Evolutionary conservation across 768 basidiomycete genomes (phyloP), one percentile per base, ranked within the genome.

Genomic region (Xerocomellus dryophilus): DNA sequence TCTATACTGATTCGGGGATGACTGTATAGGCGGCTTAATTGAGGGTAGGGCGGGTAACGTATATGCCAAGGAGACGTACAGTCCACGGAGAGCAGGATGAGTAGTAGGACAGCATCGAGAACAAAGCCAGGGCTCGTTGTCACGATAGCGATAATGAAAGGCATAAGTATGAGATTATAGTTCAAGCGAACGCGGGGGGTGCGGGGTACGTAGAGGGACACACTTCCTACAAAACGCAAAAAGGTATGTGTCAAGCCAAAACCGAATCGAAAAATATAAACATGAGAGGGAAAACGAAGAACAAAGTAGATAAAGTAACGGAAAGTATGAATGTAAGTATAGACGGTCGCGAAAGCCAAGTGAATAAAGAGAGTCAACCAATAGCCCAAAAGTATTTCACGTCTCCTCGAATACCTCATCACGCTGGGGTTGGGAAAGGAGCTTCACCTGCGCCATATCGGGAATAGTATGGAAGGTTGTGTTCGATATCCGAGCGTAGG

Each of bases 301-400:
- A 64, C 69, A 60, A 72, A 63, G 66, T 63, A 58, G 47, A 66
- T 66, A 72, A 67, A 34, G 62, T 64, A 66, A 57, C 52, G 57
- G 50, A 27, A 64, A 57, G 52, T 57, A 63, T 7, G 39, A 63
- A 66, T 27, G 31, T 50, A 67, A 67, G 58, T 59, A 68, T 61
- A 41, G 59, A 66, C 63, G 20, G 21, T 63, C 55, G 56, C 57
- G 66, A 69, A 74, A 63, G 69, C 57, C 67, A 71, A 76, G 71
- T 68, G 66, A 75, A 78, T 78, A 79, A 79, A 77, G 71, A 61
- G 69, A 67, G 72, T 75, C 81, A 83, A 82, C 80, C 80, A 83
- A 82, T 75, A 83, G 80, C 83, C 80, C 80, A 81, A 80, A 56
- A 55, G 60, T 61, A 59, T 59, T 57, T 61, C 65, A 59, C 63